Base-by-base conservation (phyloP, 768 basidiomycete genomes). In the Macrocybe gigantea region DNA sequence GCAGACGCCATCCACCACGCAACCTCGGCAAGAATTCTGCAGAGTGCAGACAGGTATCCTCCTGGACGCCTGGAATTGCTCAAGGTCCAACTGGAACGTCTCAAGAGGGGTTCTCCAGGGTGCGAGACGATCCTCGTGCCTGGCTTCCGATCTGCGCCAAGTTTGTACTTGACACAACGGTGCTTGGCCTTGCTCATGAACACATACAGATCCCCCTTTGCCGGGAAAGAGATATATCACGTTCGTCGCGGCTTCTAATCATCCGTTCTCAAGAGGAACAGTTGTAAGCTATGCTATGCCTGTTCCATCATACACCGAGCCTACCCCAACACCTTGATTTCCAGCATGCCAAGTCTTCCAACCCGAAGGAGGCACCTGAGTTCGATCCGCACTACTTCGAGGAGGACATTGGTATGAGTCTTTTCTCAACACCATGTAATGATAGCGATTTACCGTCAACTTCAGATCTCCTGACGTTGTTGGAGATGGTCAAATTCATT, bases 211-310 rank as follows among this genome's bases (percentile, higher is more conserved):
- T 35, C 56, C 60, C 0, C 67, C 70, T 0, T 64, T 63, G 48
- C 53, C 65, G 0, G 70, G 68, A 1, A 74, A 73, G 54, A 64
- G 60, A 15, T 79, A 79, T 51, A 39, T 73, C 15, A 69, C 72
- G 0, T 38, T 79, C 12, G 42, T 64, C 3, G 57, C 56, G 4
- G 62, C 64, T 0, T 51, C 66, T n/a, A 73, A 74, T 46, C 72
- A 79, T 42, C 65, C 66, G 1, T 68, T 77, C 53, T 75, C 73
- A 6, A 61, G 77, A 9, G 78, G 79, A 1, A 66, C 73, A 0
- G 72, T 80, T 48, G 76, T 76, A 43, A 36, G 72, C 61, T 6
- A 22, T 11, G 72, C 61, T 6, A 22, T 11, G 2, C 11, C 38
- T 12, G 14, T 4, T 15, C 5, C 5, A 11, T 13, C 43, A 12